Percentiles rank a stretch among this genome's conserved stretches.
Conservation (phyloP, 2,329 filamentous ascomycete genomes). For the Dothidotthia symphoricarpi region DNA sequence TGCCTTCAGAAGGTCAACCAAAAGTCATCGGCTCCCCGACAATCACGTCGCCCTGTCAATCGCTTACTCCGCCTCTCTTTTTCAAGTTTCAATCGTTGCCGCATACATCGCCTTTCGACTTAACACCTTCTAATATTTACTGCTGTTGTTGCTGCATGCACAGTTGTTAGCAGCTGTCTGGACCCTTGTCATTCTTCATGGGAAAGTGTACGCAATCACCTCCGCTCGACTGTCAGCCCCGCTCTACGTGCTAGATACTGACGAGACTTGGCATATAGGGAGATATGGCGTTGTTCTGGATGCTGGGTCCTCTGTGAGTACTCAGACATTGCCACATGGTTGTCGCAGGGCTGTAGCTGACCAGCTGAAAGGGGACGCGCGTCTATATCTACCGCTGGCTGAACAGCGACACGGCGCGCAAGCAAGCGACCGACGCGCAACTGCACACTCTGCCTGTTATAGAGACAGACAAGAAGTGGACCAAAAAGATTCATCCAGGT, state of each 20-base stretch:
- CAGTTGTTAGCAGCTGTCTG: constrained; percentile 14
- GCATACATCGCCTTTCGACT: neutral
- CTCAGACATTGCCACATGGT: neutral
- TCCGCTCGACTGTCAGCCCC: constrained; percentile 9
- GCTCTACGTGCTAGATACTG: constrained; percentile 15
- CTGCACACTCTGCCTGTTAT: constrained; percentile 73
- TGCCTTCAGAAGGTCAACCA: too few relatives aligned
- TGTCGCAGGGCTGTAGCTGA: constrained; percentile 15
- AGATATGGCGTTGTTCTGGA: constrained; percentile 93
- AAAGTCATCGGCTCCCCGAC: too few relatives aligned
- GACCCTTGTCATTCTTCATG: constrained; percentile 33
- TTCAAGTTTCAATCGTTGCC: too few relatives aligned
- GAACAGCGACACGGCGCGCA: constrained; percentile 66
- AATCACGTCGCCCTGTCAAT: too few relatives aligned
- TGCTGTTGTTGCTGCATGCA: constrained; percentile 29
- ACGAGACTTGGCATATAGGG: constrained; percentile 44
- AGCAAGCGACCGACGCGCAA: constrained; percentile 59
- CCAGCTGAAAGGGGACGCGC: constrained; percentile 66
- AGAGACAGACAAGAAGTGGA: constrained; percentile 81
- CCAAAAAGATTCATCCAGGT: constrained; percentile 91
- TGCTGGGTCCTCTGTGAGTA: constrained; percentile 82
- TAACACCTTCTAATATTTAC: constrained; percentile 2
- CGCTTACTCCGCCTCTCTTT: neutral
- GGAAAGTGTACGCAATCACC: constrained; percentile 43
- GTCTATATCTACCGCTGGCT: constrained; percentile 95